A percentile compares a stretch with the other conserved stretches of the same genome.
Conservation (phyloP, 805 yeast species). For the Yarrowia deformans region DNA sequence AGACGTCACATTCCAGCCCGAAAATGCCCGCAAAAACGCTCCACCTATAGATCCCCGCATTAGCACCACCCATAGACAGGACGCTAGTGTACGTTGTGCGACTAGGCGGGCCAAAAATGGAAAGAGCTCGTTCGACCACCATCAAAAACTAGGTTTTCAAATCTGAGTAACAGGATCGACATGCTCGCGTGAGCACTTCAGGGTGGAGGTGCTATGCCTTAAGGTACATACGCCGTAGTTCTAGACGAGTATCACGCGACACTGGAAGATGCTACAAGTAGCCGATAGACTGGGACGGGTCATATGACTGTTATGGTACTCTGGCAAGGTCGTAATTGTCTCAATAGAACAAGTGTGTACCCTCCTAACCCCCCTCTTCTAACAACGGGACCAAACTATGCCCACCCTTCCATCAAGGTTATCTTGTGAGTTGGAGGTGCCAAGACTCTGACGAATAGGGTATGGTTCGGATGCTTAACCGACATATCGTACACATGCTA, state of each 20-base stretch:
- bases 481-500: slow-evolving; percentile 5
- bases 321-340: neutral
- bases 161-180: slow-evolving; percentile 8
- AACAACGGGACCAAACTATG: neutral
- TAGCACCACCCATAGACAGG: neutral
- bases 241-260: neutral
- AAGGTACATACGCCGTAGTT: too few species aligned
- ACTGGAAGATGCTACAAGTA: too few species aligned
- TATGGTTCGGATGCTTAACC: slow-evolving; percentile 17
- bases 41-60: neutral
- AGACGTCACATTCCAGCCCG: slow-evolving; percentile 20
- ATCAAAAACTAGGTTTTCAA: neutral
- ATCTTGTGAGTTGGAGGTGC: neutral
- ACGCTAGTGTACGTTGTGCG: neutral
- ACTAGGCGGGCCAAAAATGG: slow-evolving; percentile 1
- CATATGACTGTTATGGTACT: too few species aligned
- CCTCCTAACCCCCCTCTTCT: neutral
- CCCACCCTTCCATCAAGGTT: slow-evolving; percentile 5
- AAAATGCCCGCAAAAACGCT: neutral
- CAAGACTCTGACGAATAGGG: slow-evolving; percentile 6
- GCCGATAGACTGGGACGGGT: too few species aligned
- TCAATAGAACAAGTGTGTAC: neutral
- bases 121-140: slow-evolving; percentile 27
- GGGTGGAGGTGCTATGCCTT: neutral
- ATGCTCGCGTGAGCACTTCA: slow-evolving; percentile 11